Percentiles rank a stretch among this genome's conserved stretches.
These are phyloP conservation scores for Musa acuminata DNA, from an alignment of 176 grass and related monocot species.

Conservation along the genomic window DNA sequence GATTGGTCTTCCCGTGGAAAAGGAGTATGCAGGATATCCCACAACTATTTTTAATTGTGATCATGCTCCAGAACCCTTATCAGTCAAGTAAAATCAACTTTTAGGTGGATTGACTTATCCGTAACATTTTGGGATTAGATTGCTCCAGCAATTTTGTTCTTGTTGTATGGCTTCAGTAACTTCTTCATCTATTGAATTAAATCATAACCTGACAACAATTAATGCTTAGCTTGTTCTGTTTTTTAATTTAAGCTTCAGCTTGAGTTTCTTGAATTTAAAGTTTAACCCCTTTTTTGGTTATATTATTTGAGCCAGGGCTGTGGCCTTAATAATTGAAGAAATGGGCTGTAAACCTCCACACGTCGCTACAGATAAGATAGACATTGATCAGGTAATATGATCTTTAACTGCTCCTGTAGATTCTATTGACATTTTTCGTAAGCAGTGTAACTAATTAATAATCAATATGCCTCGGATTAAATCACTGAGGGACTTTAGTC, in stretches of 20 bases:
- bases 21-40: too few relatives aligned
- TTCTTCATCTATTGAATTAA: not conserved
- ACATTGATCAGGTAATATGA: conserved; percentile 41
- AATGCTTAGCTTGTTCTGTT: too few relatives aligned
- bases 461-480: not conserved
- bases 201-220: not conserved
- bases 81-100: too few relatives aligned
- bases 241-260: too few relatives aligned
- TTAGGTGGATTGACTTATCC: too few relatives aligned
- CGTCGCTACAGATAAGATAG: conserved; percentile 29
- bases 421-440: not conserved
- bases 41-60: too few relatives aligned
- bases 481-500: not conserved
- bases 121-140: too few relatives aligned
- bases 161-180: too few relatives aligned
- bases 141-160: too few relatives aligned
- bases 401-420: not conserved
- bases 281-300: not conserved
- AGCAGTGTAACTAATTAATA: not conserved
- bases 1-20: too few relatives aligned
- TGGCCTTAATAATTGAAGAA: conserved; percentile 36
- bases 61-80: too few relatives aligned
- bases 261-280: not conserved
- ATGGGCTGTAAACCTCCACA: conserved; percentile 28
- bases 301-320: conserved; percentile 23